Evolutionary conservation across 1,284 basidiomycete species (phyloP).

Genomic region (Chalciporus sp.): DNA sequence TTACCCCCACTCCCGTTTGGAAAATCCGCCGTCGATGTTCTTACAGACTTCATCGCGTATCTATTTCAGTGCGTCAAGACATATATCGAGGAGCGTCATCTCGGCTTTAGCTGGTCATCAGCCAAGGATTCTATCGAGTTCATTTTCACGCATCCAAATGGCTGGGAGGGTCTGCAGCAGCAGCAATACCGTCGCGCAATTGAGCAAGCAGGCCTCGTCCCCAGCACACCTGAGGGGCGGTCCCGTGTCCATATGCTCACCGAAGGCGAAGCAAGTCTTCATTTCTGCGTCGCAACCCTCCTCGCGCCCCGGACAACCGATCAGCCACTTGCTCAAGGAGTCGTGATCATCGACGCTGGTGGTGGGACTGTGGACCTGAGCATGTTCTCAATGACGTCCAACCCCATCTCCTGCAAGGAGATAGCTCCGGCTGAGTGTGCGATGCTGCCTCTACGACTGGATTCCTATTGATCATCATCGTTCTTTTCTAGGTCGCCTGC

Average conservation of each 20-base stretch:
- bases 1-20: conserved; percentile 45
- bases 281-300: conserved; percentile 15
- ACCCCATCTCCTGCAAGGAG: conserved; percentile 35
- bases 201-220: conserved; percentile 31
- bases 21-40: conserved; percentile 45
- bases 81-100: conserved; percentile 48
- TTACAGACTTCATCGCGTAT: conserved; percentile 52
- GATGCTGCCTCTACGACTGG: not conserved
- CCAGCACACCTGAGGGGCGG: conserved; percentile 14
- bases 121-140: conserved; percentile 32
- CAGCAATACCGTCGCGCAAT: conserved; percentile 36
- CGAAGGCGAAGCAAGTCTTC: conserved; percentile 28
- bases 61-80: conserved; percentile 43
- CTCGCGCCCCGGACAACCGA: conserved; percentile 4
- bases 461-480: not conserved
- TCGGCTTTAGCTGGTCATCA: conserved; percentile 30
- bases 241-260: conserved; percentile 22
- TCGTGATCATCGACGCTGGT: conserved; percentile 47
- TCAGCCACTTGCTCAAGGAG: conserved; percentile 31
- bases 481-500: conserved; percentile 9
- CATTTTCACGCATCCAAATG: conserved; percentile 41
- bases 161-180: conserved; percentile 42
- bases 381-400: conserved; percentile 39
- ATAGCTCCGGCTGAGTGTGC: conserved; percentile 39
- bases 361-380: conserved; percentile 43